Evolutionary conservation across 257 asterid species (phyloP).

Genomic region (Przewalskia tangutica): DNA sequence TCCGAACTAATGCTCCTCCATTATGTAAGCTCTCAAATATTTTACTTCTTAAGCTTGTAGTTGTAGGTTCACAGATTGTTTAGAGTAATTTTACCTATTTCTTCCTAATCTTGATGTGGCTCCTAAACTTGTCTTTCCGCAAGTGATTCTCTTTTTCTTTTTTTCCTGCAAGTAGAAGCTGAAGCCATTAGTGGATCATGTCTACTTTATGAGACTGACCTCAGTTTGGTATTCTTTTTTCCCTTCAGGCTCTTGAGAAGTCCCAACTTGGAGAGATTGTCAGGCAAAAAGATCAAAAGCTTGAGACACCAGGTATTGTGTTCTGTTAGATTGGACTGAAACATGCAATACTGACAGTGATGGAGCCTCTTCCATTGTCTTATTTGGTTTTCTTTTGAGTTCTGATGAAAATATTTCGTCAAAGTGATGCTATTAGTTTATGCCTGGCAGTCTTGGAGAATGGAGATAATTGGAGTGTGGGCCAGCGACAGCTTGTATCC

Average conservation of each 20-base stretch:
- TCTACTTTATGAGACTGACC: background rate
- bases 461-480: constrained; percentile 98
- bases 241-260: constrained; percentile 74
- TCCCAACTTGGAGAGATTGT: constrained; percentile 81
- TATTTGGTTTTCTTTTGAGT: background rate
- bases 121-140: background rate
- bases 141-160: background rate
- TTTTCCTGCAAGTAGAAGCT: background rate
- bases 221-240: background rate
- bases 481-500: constrained; percentile 89
- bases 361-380: background rate
- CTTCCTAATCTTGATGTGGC: background rate
- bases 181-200: background rate
- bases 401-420: background rate
- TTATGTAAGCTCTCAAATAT: background rate
- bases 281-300: constrained; percentile 76
- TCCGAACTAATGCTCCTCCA: background rate
- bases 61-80: background rate
- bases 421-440: background rate
- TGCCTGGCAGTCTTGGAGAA: constrained; percentile 53
- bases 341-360: background rate
- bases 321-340: background rate
- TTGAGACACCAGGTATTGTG: constrained; percentile 71
- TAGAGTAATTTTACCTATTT: background rate
- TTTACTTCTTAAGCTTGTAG: background rate